Evolutionary conservation across 2,329 filamentous ascomycete species (phyloP).

Genomic region (Penicillium oxalicum): DNA sequence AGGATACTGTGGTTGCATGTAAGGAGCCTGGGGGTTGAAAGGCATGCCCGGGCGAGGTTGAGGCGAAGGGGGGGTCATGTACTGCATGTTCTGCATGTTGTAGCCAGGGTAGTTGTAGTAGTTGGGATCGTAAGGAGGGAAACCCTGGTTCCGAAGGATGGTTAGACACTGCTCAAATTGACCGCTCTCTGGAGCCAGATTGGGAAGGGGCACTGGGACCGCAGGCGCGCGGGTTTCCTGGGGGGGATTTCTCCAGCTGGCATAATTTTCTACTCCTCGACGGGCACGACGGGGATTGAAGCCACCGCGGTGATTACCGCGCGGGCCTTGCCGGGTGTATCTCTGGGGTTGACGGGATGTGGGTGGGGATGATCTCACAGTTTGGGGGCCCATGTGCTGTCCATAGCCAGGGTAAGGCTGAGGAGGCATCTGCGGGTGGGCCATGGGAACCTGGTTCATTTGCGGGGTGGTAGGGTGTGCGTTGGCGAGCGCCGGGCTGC

Average conservation of each 20-base stretch:
- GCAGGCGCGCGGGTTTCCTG: background rate
- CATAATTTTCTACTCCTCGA: background rate
- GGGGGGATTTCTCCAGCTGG: background rate
- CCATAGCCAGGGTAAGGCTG: slow-evolving; percentile 50
- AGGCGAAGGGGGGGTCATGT: slow-evolving; percentile 42
- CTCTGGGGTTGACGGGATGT: slow-evolving; percentile 25
- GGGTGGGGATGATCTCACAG: slow-evolving; percentile 52
- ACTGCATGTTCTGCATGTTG: slow-evolving; percentile 36
- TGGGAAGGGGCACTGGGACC: slow-evolving; percentile 36
- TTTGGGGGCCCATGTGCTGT: slow-evolving; percentile 52
- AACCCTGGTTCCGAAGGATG: slow-evolving; percentile 57
- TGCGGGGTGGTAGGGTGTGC: slow-evolving; percentile 65
- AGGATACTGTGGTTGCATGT: slow-evolving; percentile 49
- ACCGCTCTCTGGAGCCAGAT: slow-evolving; percentile 63
- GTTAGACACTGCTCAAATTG: slow-evolving; percentile 71
- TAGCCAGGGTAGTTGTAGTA: slow-evolving; percentile 42
- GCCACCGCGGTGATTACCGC: slow-evolving; percentile 7
- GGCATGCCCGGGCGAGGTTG: slow-evolving; percentile 46
- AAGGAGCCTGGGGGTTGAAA: slow-evolving; percentile 43
- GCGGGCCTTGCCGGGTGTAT: slow-evolving; percentile 26
- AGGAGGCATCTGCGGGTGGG: slow-evolving; percentile 58
- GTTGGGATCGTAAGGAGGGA: slow-evolving; percentile 46
- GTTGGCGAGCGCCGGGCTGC: slow-evolving; percentile 60
- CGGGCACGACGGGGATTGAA: background rate
- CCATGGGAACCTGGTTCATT: slow-evolving; percentile 65